These are phyloP conservation scores for Apiotrichum brassicae DNA, from an alignment of 1,284 basidiomycete genomes.

Conservation along the genomic window DNA sequence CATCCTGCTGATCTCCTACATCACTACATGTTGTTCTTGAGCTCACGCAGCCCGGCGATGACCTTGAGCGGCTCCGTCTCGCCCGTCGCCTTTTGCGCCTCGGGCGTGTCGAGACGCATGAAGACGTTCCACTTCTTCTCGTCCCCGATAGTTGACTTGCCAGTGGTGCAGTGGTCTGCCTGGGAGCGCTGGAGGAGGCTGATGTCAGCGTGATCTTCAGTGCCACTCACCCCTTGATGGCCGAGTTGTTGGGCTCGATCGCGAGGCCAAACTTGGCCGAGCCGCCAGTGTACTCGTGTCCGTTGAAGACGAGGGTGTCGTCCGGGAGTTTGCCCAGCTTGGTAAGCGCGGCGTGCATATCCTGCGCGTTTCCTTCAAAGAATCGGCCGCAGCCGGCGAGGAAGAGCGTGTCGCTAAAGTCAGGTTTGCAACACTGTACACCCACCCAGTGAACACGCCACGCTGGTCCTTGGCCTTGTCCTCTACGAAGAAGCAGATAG, in stretches of 20 bases:
- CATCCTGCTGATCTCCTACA: too few species aligned
- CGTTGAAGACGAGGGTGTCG: conserved; percentile 77
- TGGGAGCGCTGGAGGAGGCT: conserved; percentile 36
- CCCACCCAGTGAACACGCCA: conserved; percentile 79
- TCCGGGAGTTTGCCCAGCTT: conserved; percentile 71
- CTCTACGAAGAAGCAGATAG: conserved; percentile 81
- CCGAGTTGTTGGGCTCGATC: conserved; percentile 41
- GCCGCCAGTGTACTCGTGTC: conserved; percentile 82
- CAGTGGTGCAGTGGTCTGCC: conserved; percentile 41
- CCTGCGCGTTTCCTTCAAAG: conserved; percentile 80
- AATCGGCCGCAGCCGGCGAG: conserved; percentile 92
- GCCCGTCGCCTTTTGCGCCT: conserved; percentile 50
- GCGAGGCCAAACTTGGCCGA: conserved; percentile 49
- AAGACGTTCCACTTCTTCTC: conserved; percentile 52
- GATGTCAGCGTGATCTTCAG: neutral
- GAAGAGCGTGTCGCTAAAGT: conserved; percentile 85
- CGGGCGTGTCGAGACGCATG: conserved; percentile 44
- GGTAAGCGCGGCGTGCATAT: conserved; percentile 77
- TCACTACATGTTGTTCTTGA: conserved; percentile 70
- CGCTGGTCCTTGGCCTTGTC: conserved; percentile 56
- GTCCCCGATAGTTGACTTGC: conserved; percentile 51
- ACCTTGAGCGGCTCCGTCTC: conserved; percentile 50
- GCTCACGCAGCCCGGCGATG: conserved; percentile 67
- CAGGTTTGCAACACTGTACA: conserved; percentile 1
- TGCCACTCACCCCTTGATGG: conserved; percentile 33